These are phyloP conservation scores for Lipomyces chichibuensis DNA, from an alignment of 805 yeast genomes.

Conservation along the genomic window DNA sequence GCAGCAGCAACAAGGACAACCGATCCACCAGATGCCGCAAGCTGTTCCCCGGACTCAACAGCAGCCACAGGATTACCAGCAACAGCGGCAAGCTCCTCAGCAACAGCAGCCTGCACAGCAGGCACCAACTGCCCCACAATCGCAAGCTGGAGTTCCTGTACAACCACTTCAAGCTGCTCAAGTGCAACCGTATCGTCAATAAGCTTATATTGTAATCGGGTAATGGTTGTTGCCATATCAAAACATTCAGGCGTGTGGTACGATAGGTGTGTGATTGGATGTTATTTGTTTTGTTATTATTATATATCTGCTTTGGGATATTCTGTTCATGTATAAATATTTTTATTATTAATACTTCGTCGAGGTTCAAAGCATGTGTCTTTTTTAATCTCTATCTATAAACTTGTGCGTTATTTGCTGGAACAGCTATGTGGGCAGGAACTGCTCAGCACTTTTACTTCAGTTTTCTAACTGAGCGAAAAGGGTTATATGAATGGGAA, in stretches of 20 bases:
- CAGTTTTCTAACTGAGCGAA: background rate
- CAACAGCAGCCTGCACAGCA: slow-evolving; percentile 20
- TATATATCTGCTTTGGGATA: background rate
- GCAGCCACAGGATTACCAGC: slow-evolving; percentile 16
- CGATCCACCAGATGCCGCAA: slow-evolving; percentile 14
- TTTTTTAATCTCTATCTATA: background rate
- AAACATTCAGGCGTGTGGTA: slow-evolving; percentile 1
- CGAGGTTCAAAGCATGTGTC: background rate
- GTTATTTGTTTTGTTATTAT: background rate
- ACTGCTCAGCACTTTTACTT: background rate
- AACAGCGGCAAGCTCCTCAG: slow-evolving; percentile 16
- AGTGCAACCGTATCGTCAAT: background rate
- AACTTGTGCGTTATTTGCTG: background rate
- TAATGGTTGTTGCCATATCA: background rate
- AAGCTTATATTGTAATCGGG: background rate
- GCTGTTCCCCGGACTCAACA: slow-evolving; percentile 32
- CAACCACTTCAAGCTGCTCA: slow-evolving; percentile 24
- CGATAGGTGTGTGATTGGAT: background rate
- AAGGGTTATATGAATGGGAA: background rate
- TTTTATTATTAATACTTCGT: background rate
- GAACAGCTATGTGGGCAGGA: too few relatives aligned
- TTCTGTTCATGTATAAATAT: background rate
- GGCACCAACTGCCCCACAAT: slow-evolving; percentile 18
- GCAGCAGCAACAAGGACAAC: slow-evolving; percentile 9
- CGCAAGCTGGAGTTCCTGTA: slow-evolving; percentile 19